Conservation (phyloP, 306 rosid genomes). For the Neltuma alba region DNA sequence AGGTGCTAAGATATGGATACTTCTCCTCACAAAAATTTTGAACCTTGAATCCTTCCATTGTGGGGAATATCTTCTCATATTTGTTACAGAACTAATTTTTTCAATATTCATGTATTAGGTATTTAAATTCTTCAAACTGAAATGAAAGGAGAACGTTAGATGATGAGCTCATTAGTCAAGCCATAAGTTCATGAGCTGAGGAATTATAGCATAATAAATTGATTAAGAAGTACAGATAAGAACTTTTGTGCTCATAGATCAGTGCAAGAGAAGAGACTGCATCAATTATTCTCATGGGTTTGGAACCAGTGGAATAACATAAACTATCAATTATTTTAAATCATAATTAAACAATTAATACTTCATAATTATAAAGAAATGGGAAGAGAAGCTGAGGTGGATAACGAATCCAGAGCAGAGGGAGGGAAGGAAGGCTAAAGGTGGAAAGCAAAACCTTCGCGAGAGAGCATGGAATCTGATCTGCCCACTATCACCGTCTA, state of each 20-base stretch:
- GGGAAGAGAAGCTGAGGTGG: constrained; percentile 34
- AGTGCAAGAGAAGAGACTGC: background rate
- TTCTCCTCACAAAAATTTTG: too few species aligned
- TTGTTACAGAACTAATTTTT: too few species aligned
- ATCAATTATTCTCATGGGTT: constrained; percentile 24
- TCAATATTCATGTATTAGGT: too few species aligned
- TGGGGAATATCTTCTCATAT: too few species aligned
- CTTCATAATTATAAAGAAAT: background rate
- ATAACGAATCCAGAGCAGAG: constrained; percentile 45
- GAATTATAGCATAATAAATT: background rate
- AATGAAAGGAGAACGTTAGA: too few species aligned
- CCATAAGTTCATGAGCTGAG: constrained; percentile 19
- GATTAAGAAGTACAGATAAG: constrained; percentile 11
- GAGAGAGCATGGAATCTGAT: constrained; percentile 81
- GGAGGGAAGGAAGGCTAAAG: constrained; percentile 37
- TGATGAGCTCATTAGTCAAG: background rate
- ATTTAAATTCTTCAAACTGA: too few species aligned
- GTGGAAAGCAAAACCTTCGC: constrained; percentile 54
- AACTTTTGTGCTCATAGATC: constrained; percentile 24
- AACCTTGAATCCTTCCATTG: too few species aligned
- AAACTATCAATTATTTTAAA: background rate
- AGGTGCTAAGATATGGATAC: too few species aligned
- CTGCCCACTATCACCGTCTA: constrained; percentile 36
- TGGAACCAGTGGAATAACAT: constrained; percentile 19
- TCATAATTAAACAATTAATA: background rate